Evolutionary conservation across 2,329 filamentous ascomycete genomes (phyloP).

Genomic region (Aspergillus floridensis): DNA sequence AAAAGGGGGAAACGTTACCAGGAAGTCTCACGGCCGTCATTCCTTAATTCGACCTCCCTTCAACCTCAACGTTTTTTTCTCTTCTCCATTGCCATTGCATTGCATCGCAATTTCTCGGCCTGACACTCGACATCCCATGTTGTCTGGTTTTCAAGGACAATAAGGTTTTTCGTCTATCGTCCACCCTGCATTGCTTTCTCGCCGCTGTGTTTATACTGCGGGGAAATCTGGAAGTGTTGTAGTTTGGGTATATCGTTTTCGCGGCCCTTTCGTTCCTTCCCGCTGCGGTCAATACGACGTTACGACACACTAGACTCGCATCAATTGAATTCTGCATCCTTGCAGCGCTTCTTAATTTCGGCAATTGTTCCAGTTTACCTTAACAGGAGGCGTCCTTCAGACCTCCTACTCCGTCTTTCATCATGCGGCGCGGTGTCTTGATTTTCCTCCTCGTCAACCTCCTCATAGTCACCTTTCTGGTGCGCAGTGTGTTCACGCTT

Average conservation of each 20-base stretch:
- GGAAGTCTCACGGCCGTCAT: slow-evolving; percentile 2
- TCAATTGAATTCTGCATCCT: slow-evolving; percentile 3
- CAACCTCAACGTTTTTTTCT: neutral
- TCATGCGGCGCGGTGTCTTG: slow-evolving; percentile 60
- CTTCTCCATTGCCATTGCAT: neutral
- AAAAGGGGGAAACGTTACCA: slow-evolving; percentile 3
- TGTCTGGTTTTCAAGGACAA: neutral
- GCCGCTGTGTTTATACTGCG: neutral
- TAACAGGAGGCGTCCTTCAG: slow-evolving; percentile 3
- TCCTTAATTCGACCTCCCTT: neutral
- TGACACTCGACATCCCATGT: neutral
- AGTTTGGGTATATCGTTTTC: slow-evolving; percentile 2
- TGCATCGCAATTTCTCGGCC: neutral
- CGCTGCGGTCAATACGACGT: slow-evolving; percentile 6
- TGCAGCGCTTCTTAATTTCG: neutral
- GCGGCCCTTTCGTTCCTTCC: neutral
- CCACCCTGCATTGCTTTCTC: neutral
- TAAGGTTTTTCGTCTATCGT: neutral
- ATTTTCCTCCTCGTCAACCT: slow-evolving; percentile 66
- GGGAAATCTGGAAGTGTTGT: neutral
- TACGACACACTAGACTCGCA: slow-evolving; percentile 6
- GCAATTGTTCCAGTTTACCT: neutral
- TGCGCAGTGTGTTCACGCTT: slow-evolving; percentile 68
- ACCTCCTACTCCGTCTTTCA: slow-evolving; percentile 24
- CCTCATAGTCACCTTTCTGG: slow-evolving; percentile 60